Percentiles rank a stretch among this genome's conserved stretches.
Conservation (phyloP, 2,329 filamentous ascomycete species). For the Diplocarpon rosae region DNA sequence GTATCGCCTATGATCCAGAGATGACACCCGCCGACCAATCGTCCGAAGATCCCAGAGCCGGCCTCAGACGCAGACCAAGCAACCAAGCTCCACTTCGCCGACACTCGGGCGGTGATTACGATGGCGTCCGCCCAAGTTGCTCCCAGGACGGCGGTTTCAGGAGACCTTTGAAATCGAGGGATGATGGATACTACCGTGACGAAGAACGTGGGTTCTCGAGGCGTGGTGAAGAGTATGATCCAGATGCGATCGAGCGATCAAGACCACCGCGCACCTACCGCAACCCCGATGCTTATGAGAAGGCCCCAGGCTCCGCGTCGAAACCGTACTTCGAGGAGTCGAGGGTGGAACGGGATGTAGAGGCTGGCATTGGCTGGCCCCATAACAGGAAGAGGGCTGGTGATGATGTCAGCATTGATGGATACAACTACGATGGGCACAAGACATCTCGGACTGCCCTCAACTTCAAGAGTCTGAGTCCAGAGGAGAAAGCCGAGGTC, state of each 20-base stretch:
- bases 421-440: constrained; percentile 19
- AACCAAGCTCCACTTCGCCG: constrained; percentile 8
- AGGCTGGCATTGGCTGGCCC: constrained; percentile 10
- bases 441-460: constrained; percentile 14
- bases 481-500: constrained; percentile 33
- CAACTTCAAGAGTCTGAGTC: constrained; percentile 31
- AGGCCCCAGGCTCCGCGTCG: constrained; percentile 12
- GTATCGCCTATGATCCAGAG: constrained; percentile 14
- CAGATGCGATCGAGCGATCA: constrained; percentile 18
- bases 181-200: constrained; percentile 15
- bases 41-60: constrained; percentile 8
- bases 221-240: constrained; percentile 16
- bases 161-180: constrained; percentile 11
- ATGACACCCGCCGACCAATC: constrained; percentile 12
- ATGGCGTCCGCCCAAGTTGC: constrained; percentile 9
- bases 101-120: constrained; percentile 14
- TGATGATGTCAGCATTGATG: constrained; percentile 19
- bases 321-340: constrained; percentile 21
- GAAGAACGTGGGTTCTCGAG: constrained; percentile 4
- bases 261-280: constrained; percentile 21
- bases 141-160: constrained; percentile 8
- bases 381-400: constrained; percentile 10
- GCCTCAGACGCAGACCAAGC: constrained; percentile 16
- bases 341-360: constrained; percentile 14
- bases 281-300: constrained; percentile 15